Evolutionary conservation across 441 rosid species (phyloP), one percentile per base, ranked within the genome.

Genomic region (Daphne laureola): DNA sequence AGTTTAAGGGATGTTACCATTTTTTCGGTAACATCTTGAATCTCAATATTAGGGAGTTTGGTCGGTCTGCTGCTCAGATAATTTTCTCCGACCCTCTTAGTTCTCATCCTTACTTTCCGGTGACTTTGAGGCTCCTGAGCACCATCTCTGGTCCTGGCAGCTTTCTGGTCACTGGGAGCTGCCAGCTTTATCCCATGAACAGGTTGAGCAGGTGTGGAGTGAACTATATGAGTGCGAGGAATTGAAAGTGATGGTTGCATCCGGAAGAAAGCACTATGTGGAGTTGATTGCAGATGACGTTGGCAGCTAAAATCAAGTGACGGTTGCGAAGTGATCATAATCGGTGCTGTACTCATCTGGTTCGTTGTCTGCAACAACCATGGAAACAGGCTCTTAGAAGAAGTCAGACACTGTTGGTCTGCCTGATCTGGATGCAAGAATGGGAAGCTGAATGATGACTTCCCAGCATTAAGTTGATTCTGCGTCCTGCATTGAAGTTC

Each of bases 391-490:
- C 60, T 63, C 50, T 69, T 59, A 4, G 65, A 65, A 47, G 75
- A 46, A 8, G 50, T 61, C 54, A 66, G 76, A 21, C 62, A 25
- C 27, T 43, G 65, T 49, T 9, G 38, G 38, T 46, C 62, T 13
- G 55, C 52, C 55, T 68, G 54, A 54, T 73, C 73, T 16, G 68
- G 58, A 35, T 62, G 58, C 58, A 68, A 48, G 57, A 77, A 80
- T 21, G 80, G 78, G 45, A 80, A 63, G 60, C 60, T 57, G 43
- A 63, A 64, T 49, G 56, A 61, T 49, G 75, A 70, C 55, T 59
- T 57, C 56, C 55, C 64, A 43, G 53, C 63, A 59, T 50, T 68
- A 47, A 59, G 67, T 9, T 17, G 59, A 51, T 47, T 57, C 40
- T 53, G 69, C 55, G 41, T 43, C 58, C 44, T 46, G 74, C 61